Percentiles rank a stretch among this genome's conserved stretches.
These are phyloP conservation scores for Candida sanyaensis DNA, from an alignment of 1,139 yeast species.

Conservation along the genomic window DNA sequence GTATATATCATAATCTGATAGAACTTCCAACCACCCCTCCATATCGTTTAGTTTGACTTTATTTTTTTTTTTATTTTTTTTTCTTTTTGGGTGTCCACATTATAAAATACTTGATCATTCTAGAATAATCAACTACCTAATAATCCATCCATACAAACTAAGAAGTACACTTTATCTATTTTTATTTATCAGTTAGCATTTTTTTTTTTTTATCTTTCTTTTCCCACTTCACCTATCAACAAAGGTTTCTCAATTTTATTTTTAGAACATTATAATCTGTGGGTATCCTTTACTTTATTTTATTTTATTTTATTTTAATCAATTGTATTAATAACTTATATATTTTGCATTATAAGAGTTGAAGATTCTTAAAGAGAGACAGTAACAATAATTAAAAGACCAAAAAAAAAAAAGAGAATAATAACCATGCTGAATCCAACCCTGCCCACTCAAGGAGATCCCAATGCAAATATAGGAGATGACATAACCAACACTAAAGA, in stretches of 20 bases:
- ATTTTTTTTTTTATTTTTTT: background rate
- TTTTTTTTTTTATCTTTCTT: background rate
- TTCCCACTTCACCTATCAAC: background rate
- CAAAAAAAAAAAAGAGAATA: background rate
- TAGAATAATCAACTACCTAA: background rate
- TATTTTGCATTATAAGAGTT: too few species aligned
- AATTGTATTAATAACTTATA: background rate
- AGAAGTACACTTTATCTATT: too few species aligned
- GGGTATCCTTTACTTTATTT: background rate
- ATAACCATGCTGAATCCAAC: conserved; percentile 4
- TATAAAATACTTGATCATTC: background rate
- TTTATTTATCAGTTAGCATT: background rate
- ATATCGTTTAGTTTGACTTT: background rate
- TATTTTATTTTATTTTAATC: too few species aligned
- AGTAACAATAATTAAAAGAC: too few species aligned
- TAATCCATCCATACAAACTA: background rate
- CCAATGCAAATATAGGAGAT: background rate
- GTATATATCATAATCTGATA: background rate
- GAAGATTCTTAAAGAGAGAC: too few species aligned
- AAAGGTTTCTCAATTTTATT: background rate
- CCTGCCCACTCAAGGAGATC: background rate
- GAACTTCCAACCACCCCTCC: background rate
- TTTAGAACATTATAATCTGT: background rate
- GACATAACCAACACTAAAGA: conserved; percentile 17
- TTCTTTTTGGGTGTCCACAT: background rate